These are phyloP conservation scores for Astrothelium subdiscretum DNA, from an alignment of 495 filamentous ascomycete genomes.

Conservation along the genomic window DNA sequence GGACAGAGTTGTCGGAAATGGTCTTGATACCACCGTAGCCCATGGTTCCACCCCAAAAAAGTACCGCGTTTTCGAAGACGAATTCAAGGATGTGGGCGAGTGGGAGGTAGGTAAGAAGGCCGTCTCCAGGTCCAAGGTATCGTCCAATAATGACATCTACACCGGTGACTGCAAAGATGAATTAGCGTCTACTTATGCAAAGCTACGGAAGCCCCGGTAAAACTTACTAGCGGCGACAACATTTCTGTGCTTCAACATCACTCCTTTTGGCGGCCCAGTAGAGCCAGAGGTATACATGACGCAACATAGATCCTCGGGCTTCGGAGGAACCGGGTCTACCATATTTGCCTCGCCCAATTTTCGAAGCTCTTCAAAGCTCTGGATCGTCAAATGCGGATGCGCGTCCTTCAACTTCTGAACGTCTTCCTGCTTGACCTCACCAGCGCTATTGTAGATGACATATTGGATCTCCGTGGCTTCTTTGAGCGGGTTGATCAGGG, in stretches of 20 bases:
- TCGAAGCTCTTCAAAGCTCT: constrained; percentile 76
- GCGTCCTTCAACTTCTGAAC: constrained; percentile 67
- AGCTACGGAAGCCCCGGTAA: not conserved
- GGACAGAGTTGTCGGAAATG: constrained; percentile 76
- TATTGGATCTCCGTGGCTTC: constrained; percentile 66
- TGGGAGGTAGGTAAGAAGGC: constrained; percentile 82
- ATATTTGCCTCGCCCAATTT: constrained; percentile 76
- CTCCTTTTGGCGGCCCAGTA: constrained; percentile 94
- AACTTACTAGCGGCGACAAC: constrained; percentile 74
- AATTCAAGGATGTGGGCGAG: constrained; percentile 94
- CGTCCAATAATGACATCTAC: constrained; percentile 74
- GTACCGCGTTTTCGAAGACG: constrained; percentile 85
- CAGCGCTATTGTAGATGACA: constrained; percentile 68
- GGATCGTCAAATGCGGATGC: constrained; percentile 55
- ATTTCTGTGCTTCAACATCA: constrained; percentile 77
- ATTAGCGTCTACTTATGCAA: constrained; percentile 5
- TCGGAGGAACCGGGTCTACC: constrained; percentile 68
- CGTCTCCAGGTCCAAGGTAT: constrained; percentile 78
- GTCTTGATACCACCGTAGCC: constrained; percentile 94
- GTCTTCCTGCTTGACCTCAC: constrained; percentile 59
- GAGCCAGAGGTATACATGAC: constrained; percentile 99
- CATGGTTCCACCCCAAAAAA: constrained; percentile 95
- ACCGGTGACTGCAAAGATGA: constrained; percentile 54
- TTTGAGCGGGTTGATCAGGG: constrained; percentile 71
- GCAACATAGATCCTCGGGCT: constrained; percentile 81